Percentiles rank a stretch among this genome's conserved stretches.
phyloP scores from a whole-genome alignment of 2,329 filamentous ascomycete genomes.

The Neophaeococcomyces aloes region DNA sequence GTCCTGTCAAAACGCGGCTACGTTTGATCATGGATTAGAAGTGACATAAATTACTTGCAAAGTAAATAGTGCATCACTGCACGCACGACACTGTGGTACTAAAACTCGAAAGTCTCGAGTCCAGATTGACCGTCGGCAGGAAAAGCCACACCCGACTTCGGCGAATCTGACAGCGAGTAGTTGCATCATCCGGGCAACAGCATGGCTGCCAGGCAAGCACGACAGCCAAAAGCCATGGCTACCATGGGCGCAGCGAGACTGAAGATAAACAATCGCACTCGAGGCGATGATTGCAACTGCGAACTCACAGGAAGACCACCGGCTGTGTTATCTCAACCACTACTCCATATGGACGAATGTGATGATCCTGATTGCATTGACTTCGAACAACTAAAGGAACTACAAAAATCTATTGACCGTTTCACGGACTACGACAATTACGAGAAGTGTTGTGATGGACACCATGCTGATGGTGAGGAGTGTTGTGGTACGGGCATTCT shows the following conservation, averaged over 20 bases:
- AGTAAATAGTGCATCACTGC: too few relatives aligned
- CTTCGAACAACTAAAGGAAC: slow-evolving; percentile 6
- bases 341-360: slow-evolving; percentile 9
- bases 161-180: neutral
- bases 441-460: slow-evolving; percentile 5
- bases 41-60: too few relatives aligned
- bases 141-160: neutral
- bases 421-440: slow-evolving; percentile 8
- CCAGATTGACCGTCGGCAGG: too few relatives aligned
- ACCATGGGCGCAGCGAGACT: slow-evolving; percentile 2
- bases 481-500: neutral
- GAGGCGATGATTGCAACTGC: neutral
- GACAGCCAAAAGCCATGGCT: neutral
- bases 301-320: neutral
- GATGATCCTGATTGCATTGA: slow-evolving; percentile 7
- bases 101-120: too few relatives aligned
- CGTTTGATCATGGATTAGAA: too few relatives aligned
- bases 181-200: neutral
- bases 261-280: neutral
- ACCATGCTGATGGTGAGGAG: slow-evolving; percentile 4
- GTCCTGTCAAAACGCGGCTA: too few relatives aligned
- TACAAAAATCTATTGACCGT: slow-evolving; percentile 5
- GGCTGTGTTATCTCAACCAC: neutral
- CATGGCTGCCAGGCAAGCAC: slow-evolving; percentile 1
- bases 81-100: too few relatives aligned